phyloP scores from a whole-genome alignment of 2,329 filamentous ascomycete species.

The Neofusicoccum kwambonambiense region DNA sequence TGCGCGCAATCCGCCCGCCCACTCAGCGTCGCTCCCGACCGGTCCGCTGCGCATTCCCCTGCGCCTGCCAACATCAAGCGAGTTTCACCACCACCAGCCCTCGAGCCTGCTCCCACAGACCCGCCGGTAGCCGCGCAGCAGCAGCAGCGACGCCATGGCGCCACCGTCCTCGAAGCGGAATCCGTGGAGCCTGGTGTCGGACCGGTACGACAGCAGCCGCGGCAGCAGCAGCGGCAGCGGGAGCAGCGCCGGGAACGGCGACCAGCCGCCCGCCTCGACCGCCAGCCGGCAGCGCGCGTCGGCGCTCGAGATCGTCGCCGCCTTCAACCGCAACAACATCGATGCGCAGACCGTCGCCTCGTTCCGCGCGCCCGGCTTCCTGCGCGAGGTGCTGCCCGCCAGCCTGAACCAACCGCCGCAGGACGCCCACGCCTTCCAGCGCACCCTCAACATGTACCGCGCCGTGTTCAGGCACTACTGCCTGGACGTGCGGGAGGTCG shows the following conservation, averaged over 20 bases:
- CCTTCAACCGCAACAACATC: constrained; percentile 17
- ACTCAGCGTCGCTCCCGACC: background rate
- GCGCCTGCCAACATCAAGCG: background rate
- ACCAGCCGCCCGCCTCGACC: background rate
- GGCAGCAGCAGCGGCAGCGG: background rate
- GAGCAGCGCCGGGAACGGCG: background rate
- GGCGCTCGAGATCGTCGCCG: constrained; percentile 7
- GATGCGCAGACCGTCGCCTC: constrained; percentile 1
- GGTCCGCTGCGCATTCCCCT: background rate
- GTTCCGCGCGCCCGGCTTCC: background rate
- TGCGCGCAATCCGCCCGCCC: background rate
- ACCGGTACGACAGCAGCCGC: background rate
- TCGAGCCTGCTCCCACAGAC: background rate
- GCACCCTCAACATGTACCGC: constrained; percentile 5
- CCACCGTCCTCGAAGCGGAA: background rate
- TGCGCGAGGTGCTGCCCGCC: constrained; percentile 5
- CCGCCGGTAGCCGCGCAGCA: no score
- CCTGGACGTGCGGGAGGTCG: background rate
- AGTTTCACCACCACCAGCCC: no score
- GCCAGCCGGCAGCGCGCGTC: background rate
- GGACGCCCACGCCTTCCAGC: background rate
- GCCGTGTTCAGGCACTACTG: constrained; percentile 7
- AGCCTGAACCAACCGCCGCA: background rate
- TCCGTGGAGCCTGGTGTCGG: background rate
- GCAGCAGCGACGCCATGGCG: background rate